These are phyloP conservation scores for Botryotinia globosa DNA, from an alignment of 2,329 filamentous ascomycete species.

Conservation along the genomic window DNA sequence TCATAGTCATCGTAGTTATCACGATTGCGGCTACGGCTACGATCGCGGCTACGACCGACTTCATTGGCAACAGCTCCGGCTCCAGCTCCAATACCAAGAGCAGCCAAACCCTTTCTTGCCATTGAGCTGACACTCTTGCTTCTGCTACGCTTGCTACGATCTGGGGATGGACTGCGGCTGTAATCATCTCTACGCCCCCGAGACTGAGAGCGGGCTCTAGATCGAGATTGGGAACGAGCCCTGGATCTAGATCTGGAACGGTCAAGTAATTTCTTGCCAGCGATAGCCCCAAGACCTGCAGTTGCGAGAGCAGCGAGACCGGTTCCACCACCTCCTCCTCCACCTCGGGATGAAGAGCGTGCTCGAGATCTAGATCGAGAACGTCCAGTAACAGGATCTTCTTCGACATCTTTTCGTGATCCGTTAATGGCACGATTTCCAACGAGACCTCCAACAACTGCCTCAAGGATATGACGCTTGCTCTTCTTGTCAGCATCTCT, in stretches of 20 bases:
- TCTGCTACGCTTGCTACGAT: slow-evolving; percentile 50
- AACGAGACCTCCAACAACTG: slow-evolving; percentile 83
- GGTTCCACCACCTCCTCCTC: slow-evolving; percentile 44
- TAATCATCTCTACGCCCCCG: slow-evolving; percentile 35
- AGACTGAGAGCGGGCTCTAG: slow-evolving; percentile 33
- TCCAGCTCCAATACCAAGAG: slow-evolving; percentile 54
- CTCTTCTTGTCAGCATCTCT: slow-evolving; percentile 67
- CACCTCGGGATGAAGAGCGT: slow-evolving; percentile 51
- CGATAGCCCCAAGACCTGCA: slow-evolving; percentile 58
- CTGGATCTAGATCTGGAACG: slow-evolving; percentile 54
- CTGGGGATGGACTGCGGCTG: slow-evolving; percentile 35
- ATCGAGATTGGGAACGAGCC: slow-evolving; percentile 35
- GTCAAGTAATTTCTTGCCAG: slow-evolving; percentile 58
- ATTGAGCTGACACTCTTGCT: slow-evolving; percentile 65
- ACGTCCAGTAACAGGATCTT: slow-evolving; percentile 48
- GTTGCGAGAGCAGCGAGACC: slow-evolving; percentile 63
- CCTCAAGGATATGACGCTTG: slow-evolving; percentile 80
- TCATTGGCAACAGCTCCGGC: slow-evolving; percentile 40
- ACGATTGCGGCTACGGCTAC: slow-evolving; percentile 31
- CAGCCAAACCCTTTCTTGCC: slow-evolving; percentile 59
- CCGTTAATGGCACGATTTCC: slow-evolving; percentile 85
- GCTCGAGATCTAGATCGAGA: slow-evolving; percentile 70
- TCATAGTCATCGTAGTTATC: slow-evolving; percentile 30
- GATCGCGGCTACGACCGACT: slow-evolving; percentile 25
- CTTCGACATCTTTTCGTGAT: slow-evolving; percentile 59